These are phyloP conservation scores for Lactarius vividus DNA, from an alignment of 768 basidiomycete species.

Conservation along the genomic window DNA sequence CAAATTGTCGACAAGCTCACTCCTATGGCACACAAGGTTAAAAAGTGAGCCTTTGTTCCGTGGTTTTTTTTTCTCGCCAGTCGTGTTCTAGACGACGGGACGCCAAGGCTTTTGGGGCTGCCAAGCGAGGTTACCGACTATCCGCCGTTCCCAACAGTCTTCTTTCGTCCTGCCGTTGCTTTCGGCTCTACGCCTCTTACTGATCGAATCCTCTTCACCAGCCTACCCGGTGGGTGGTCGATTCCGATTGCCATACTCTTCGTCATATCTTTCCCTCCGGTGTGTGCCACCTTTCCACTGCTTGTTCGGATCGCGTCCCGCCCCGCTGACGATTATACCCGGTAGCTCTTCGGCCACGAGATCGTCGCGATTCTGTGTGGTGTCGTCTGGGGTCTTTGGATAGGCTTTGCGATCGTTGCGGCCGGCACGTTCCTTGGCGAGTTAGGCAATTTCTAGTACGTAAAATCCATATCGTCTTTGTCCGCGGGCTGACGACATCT, in stretches of 20 bases:
- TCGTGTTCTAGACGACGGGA: background rate
- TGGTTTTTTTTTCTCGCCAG: background rate
- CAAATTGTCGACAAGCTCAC: slow-evolving; percentile 67
- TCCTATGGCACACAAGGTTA: slow-evolving; percentile 63
- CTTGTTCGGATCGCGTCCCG: background rate
- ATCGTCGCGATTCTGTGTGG: slow-evolving; percentile 87
- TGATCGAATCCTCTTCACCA: slow-evolving; percentile 29
- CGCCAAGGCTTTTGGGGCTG: background rate
- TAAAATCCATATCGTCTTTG: slow-evolving; percentile 18
- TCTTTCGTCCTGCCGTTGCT: background rate
- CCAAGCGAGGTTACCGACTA: background rate
- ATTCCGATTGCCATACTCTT: slow-evolving; percentile 82
- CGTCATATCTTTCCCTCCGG: slow-evolving; percentile 83
- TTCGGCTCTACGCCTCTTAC: background rate
- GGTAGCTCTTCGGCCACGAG: slow-evolving; percentile 88
- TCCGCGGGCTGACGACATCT: background rate
- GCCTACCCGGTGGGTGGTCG: slow-evolving; percentile 60
- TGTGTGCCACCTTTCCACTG: slow-evolving; percentile 34
- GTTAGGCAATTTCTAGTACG: slow-evolving; percentile 84
- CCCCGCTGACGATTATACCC: slow-evolving; percentile 10
- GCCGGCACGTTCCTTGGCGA: slow-evolving; percentile 85
- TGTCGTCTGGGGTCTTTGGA: slow-evolving; percentile 85
- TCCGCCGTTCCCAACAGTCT: slow-evolving; percentile 23
- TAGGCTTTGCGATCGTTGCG: slow-evolving; percentile 82
- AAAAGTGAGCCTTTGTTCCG: slow-evolving; percentile 43